Evolutionary conservation across 2,329 filamentous ascomycete genomes (phyloP).

Genomic region (Fusarium pseudocircinatum): DNA sequence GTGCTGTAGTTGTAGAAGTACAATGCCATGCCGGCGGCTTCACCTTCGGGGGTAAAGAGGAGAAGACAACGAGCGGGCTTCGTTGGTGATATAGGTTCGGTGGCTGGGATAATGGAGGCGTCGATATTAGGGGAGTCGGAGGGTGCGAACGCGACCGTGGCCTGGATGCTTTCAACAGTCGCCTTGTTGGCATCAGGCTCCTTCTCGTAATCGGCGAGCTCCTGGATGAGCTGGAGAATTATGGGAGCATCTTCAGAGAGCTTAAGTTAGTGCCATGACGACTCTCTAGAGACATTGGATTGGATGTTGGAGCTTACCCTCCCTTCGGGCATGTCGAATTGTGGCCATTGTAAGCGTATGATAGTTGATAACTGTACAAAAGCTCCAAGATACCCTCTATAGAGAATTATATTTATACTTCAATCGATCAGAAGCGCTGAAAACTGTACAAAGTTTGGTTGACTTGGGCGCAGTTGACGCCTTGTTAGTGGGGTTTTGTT

Average conservation of each 20-base stretch:
- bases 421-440: background rate
- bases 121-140: slow-evolving; percentile 57
- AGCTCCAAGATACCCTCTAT: background rate
- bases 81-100: slow-evolving; percentile 63
- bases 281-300: background rate
- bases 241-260: slow-evolving; percentile 73
- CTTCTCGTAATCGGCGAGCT: slow-evolving; percentile 89
- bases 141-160: slow-evolving; percentile 81
- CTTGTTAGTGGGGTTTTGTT: slow-evolving; percentile 20
- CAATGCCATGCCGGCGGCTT: slow-evolving; percentile 78
- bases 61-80: slow-evolving; percentile 82
- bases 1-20: slow-evolving; percentile 98
- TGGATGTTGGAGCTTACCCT: slow-evolving; percentile 27
- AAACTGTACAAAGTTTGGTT: background rate
- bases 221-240: slow-evolving; percentile 85
- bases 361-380: slow-evolving; percentile 2
- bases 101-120: slow-evolving; percentile 50
- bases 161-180: slow-evolving; percentile 75
- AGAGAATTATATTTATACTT: background rate
- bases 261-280: slow-evolving; percentile 16
- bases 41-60: slow-evolving; percentile 61
- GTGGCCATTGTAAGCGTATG: slow-evolving; percentile 36
- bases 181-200: slow-evolving; percentile 79
- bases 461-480: background rate
- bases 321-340: slow-evolving; percentile 40